Evolutionary conservation across 345 rosid genomes (phyloP).

Genomic region (Heritiera littoralis): DNA sequence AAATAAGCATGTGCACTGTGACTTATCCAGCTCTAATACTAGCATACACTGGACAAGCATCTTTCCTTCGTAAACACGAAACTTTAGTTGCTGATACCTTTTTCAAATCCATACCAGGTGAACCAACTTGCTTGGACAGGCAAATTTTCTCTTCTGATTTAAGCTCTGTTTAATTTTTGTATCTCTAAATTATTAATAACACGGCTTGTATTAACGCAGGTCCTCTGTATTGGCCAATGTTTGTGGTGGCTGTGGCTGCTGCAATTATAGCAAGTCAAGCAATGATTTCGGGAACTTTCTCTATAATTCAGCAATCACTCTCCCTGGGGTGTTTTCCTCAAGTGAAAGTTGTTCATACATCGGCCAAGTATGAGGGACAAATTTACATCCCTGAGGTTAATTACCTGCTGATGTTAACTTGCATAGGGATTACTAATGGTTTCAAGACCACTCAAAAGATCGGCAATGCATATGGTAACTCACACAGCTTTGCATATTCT

Average conservation of each 20-base stretch:
- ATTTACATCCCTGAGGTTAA: too few relatives aligned
- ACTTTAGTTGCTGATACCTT: constrained; percentile 31
- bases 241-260: constrained; percentile 32
- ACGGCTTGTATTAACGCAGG: constrained; percentile 20
- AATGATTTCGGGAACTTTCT: too few relatives aligned
- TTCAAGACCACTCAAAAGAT: too few relatives aligned
- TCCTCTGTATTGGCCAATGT: constrained; percentile 54
- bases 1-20: constrained; percentile 40
- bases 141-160: background rate
- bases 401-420: too few relatives aligned
- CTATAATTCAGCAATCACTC: too few relatives aligned
- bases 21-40: constrained; percentile 44
- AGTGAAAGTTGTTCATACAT: too few relatives aligned
- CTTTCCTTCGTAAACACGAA: constrained; percentile 42
- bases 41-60: constrained; percentile 46
- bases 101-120: constrained; percentile 42
- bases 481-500: too few relatives aligned
- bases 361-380: too few relatives aligned
- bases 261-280: constrained; percentile 50
- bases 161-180: background rate
- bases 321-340: too few relatives aligned
- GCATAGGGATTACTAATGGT: too few relatives aligned
- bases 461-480: too few relatives aligned
- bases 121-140: background rate
- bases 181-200: background rate